Percentiles rank a stretch among this genome's conserved stretches.
Conservation (phyloP, 1,284 basidiomycete species). For the Moesziomyces antarcticus region DNA sequence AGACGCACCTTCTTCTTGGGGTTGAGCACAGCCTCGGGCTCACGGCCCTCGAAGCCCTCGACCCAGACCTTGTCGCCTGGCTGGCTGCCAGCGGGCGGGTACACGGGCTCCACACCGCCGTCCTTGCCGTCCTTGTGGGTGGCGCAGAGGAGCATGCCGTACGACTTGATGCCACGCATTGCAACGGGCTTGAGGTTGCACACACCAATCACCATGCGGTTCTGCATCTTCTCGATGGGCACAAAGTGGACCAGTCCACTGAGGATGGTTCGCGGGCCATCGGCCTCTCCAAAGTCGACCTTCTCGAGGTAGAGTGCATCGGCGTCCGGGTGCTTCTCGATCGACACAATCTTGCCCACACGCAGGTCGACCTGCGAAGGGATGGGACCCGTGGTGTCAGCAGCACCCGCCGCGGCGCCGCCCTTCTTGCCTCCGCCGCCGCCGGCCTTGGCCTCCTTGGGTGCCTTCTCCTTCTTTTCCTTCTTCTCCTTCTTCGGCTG, state of each 20-base stretch:
- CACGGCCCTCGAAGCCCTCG: constrained; percentile 64
- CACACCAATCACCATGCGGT: constrained; percentile 64
- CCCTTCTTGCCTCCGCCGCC: constrained; percentile 53
- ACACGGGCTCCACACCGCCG: constrained; percentile 64
- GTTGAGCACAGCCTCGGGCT: constrained; percentile 64
- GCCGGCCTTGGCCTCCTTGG: constrained; percentile 58
- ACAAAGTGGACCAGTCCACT: constrained; percentile 66
- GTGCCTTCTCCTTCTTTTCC: constrained; percentile 60
- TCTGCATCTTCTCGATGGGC: constrained; percentile 66
- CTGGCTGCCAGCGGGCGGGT: constrained; percentile 60
- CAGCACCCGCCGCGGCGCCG: constrained; percentile 40
- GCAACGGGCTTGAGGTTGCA: constrained; percentile 67
- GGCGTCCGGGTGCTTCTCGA: constrained; percentile 65
- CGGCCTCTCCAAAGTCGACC: constrained; percentile 67
- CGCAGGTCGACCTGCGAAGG: constrained; percentile 65
- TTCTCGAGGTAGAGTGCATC: constrained; percentile 66
- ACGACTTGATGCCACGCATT: constrained; percentile 68
- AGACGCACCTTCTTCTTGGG: constrained; percentile 66
- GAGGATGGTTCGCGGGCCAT: constrained; percentile 65
- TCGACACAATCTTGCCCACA: constrained; percentile 65
- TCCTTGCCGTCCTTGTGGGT: constrained; percentile 64
- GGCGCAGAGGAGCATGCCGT: constrained; percentile 66
- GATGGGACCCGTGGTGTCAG: constrained; percentile 51
- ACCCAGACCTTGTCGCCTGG: constrained; percentile 64
- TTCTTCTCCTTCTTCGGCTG: constrained; percentile 51